Percentiles rank a stretch among this genome's conserved stretches.
These are phyloP conservation scores for Nannizziopsis barbatae DNA, from an alignment of 2,329 filamentous ascomycete species.

Conservation along the genomic window DNA sequence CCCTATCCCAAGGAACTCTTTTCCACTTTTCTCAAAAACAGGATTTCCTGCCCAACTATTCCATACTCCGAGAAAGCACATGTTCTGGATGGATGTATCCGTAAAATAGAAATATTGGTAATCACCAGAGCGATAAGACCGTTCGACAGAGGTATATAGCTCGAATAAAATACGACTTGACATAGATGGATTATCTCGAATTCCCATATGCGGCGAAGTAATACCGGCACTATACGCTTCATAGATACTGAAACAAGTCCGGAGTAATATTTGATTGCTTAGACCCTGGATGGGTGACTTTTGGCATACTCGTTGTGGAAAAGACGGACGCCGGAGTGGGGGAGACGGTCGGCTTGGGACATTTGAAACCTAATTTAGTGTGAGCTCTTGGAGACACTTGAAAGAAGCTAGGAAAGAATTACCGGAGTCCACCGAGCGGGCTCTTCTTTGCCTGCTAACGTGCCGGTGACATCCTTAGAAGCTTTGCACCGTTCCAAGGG, in stretches of 20 bases:
- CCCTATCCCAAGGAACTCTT: slow-evolving; percentile 5
- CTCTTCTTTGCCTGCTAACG: background rate
- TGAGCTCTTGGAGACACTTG: background rate
- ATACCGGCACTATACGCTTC: slow-evolving; percentile 4
- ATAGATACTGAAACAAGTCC: slow-evolving; percentile 14
- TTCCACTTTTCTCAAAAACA: slow-evolving; percentile 5
- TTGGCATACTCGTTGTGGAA: slow-evolving; percentile 4
- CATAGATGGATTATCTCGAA: background rate
- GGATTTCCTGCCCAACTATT: slow-evolving; percentile 7
- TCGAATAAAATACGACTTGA: slow-evolving; percentile 8
- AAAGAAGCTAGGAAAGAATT: background rate
- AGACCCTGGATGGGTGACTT: slow-evolving; percentile 14
- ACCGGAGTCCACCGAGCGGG: background rate
- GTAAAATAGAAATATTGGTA: slow-evolving; percentile 13
- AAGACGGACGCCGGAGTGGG: background rate
- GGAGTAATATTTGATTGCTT: slow-evolving; percentile 10
- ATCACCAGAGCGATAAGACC: slow-evolving; percentile 11
- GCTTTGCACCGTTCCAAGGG: no score
- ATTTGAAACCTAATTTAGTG: background rate
- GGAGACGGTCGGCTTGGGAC: background rate
- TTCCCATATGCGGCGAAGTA: background rate
- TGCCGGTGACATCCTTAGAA: no score
- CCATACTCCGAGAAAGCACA: slow-evolving; percentile 13
- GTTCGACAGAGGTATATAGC: slow-evolving; percentile 15
- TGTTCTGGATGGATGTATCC: slow-evolving; percentile 13